These are phyloP conservation scores for Isatis tinctoria DNA, from an alignment of 345 rosid genomes.

Conservation along the genomic window DNA sequence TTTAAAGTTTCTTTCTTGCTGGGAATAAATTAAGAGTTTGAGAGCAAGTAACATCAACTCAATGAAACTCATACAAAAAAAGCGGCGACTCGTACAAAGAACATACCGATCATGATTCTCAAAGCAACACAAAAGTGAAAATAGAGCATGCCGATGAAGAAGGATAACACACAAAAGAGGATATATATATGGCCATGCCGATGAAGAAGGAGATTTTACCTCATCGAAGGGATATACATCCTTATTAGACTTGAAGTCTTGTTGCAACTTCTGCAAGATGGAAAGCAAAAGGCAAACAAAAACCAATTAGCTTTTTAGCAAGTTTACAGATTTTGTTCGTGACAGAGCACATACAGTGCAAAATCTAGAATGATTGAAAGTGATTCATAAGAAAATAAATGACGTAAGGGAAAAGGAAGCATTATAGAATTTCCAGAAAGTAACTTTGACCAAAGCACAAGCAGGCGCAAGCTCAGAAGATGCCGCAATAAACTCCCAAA, in stretches of 20 bases:
- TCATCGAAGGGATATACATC: constrained; percentile 72
- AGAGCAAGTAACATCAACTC: background rate
- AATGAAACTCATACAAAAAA: background rate
- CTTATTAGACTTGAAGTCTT: constrained; percentile 59
- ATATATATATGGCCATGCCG: too few relatives aligned
- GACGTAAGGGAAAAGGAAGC: background rate
- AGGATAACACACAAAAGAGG: too few relatives aligned
- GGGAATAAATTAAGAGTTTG: background rate
- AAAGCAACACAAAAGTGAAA: background rate
- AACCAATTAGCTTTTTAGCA: background rate
- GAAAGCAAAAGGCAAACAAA: too few relatives aligned
- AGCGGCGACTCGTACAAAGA: too few relatives aligned
- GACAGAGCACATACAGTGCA: background rate
- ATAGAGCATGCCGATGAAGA: too few relatives aligned
- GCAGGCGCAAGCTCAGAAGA: too few relatives aligned
- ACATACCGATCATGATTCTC: background rate
- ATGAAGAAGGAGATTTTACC: constrained; percentile 46
- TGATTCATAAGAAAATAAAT: background rate
- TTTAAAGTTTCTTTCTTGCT: background rate
- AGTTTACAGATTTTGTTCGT: background rate
- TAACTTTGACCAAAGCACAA: too few relatives aligned
- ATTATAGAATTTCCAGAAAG: too few relatives aligned
- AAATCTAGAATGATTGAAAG: background rate
- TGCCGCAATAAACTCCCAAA: too few relatives aligned
- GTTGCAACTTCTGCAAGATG: constrained; percentile 54